These are phyloP conservation scores for Bothriochloa decipiens DNA, from an alignment of 176 grass and related monocot species.

Conservation along the genomic window DNA sequence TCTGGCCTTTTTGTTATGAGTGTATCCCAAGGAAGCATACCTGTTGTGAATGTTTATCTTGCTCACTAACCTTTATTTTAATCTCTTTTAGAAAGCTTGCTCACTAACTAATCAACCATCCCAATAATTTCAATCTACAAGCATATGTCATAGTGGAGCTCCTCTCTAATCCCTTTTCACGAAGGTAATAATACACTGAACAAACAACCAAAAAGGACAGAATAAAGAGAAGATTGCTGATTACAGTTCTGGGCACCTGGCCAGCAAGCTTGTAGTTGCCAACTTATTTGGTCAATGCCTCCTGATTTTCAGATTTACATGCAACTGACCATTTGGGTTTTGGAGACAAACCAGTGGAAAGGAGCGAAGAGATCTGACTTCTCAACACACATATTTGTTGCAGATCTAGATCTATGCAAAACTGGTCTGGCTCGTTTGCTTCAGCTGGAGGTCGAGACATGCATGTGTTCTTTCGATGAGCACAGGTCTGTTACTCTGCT, in stretches of 20 bases:
- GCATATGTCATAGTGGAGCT: background rate
- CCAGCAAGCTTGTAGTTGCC: background rate
- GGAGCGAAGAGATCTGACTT: constrained; percentile 4
- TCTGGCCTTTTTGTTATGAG: background rate
- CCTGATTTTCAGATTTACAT: constrained; percentile 5
- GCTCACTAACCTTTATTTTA: constrained; percentile 13
- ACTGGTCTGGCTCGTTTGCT: constrained; percentile 29
- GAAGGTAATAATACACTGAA: background rate
- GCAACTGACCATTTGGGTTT: background rate
- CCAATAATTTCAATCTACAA: constrained; percentile 7
- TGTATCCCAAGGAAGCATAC: constrained; percentile 27
- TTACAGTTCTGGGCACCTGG: background rate
- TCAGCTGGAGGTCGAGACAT: constrained; percentile 14
- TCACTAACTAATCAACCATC: constrained; percentile 18
- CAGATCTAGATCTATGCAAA: constrained; percentile 38
- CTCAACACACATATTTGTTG: constrained; percentile 23
- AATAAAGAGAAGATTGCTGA: background rate
- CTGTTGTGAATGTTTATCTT: constrained; percentile 10
- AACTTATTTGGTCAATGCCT: background rate
- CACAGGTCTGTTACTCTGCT: background rate
- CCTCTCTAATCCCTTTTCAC: background rate
- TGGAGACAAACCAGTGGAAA: constrained; percentile 12
- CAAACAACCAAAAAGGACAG: background rate
- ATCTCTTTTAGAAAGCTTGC: background rate
- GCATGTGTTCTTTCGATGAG: constrained; percentile 33